These are phyloP conservation scores for Phytophthora ramorum DNA, from an alignment of 352 stramenopile species.

Conservation along the genomic window DNA sequence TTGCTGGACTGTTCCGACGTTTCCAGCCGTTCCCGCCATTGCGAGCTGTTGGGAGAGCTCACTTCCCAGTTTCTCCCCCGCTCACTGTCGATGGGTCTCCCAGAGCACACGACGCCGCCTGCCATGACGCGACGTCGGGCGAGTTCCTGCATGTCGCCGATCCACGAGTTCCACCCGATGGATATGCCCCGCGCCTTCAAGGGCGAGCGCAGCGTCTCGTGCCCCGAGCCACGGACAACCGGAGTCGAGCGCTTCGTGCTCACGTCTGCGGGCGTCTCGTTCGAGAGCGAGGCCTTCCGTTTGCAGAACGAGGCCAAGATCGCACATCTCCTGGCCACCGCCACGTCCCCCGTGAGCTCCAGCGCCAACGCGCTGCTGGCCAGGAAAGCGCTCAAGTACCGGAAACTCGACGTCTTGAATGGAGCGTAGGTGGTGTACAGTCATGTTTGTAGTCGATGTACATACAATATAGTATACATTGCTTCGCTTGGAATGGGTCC, in stretches of 20 bases:
- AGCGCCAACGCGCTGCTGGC: slow-evolving; percentile 39
- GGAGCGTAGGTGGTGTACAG: background rate
- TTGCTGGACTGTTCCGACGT: background rate
- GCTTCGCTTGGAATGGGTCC: too few relatives aligned
- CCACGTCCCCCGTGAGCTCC: slow-evolving; percentile 10
- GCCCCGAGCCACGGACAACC: too few relatives aligned
- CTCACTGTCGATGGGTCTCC: background rate
- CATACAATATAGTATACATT: too few relatives aligned
- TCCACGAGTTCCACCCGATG: background rate
- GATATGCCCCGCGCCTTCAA: slow-evolving; percentile 7
- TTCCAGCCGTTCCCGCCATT: background rate
- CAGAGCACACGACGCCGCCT: background rate
- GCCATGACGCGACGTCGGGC: background rate
- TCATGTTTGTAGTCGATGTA: too few relatives aligned
- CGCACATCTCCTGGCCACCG: slow-evolving; percentile 20
- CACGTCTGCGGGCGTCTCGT: slow-evolving; percentile 19
- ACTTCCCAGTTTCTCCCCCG: slow-evolving; percentile 5
- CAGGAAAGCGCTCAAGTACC: slow-evolving; percentile 51
- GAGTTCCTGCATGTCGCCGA: background rate
- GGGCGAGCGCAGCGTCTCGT: slow-evolving; percentile 10
- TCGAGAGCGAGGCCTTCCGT: slow-evolving; percentile 42
- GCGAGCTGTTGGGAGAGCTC: background rate
- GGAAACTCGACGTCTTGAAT: slow-evolving; percentile 19
- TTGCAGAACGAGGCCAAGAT: slow-evolving; percentile 25
- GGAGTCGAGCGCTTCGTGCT: slow-evolving; percentile 8